Evolutionary conservation across 768 basidiomycete species (phyloP).

Genomic region (Hydnomerulius pinastri): DNA sequence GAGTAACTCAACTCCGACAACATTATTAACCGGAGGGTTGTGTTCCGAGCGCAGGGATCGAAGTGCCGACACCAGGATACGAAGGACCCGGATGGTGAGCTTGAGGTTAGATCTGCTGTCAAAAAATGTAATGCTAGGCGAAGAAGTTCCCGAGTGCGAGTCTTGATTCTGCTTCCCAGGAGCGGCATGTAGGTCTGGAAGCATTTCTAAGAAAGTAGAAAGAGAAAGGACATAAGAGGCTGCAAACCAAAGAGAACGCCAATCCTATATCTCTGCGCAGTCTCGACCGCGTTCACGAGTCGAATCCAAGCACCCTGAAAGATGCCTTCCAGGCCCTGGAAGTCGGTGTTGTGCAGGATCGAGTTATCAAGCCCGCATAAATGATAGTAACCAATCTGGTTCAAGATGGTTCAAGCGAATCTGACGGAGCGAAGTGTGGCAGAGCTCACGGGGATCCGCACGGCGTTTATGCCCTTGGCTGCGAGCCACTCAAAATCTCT

Average conservation of each 20-base stretch:
- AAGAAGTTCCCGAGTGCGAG: constrained; percentile 64
- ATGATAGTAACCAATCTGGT: constrained; percentile 75
- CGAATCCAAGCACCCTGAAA: constrained; percentile 70
- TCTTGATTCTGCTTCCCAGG: constrained; percentile 77
- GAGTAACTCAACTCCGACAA: constrained; percentile 58
- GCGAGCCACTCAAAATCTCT: constrained; percentile 58
- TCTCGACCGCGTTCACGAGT: constrained; percentile 59
- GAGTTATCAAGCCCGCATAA: constrained; percentile 58
- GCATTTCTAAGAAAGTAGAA: constrained; percentile 18
- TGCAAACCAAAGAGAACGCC: constrained; percentile 70
- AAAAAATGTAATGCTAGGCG: constrained; percentile 50
- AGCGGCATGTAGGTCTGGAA: constrained; percentile 69
- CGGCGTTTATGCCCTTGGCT: constrained; percentile 55
- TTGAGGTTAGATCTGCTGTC: constrained; percentile 42
- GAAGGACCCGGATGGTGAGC: constrained; percentile 51
- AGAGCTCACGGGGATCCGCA: constrained; percentile 62
- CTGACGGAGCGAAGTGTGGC: constrained; percentile 31
- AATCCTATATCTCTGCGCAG: constrained; percentile 57
- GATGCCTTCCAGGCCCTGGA: constrained; percentile 47
- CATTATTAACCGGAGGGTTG: constrained; percentile 41
- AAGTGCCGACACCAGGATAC: constrained; percentile 38
- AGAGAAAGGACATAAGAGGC: background rate
- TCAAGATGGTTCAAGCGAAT: constrained; percentile 1
- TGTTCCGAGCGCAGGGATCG: constrained; percentile 52
- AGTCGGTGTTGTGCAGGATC: constrained; percentile 67